Percentiles rank a stretch among this genome's conserved stretches.
phyloP scores from a whole-genome alignment of 345 rosid species.

The Syzygium jambos region DNA sequence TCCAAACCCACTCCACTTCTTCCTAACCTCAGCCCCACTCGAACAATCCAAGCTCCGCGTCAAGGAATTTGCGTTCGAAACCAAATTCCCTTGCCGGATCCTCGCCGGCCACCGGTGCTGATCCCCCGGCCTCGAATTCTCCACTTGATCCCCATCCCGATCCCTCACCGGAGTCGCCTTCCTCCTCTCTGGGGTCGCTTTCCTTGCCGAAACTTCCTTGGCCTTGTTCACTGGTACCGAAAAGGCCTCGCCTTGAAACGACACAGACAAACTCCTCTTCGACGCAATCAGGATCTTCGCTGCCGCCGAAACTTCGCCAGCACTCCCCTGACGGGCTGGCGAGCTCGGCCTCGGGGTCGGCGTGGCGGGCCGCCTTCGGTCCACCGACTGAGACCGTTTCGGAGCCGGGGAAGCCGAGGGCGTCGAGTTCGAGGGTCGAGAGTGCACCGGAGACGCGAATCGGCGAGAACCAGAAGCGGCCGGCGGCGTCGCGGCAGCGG shows the following conservation, averaged over 20 bases:
- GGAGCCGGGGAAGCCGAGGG: slow-evolving; percentile 28
- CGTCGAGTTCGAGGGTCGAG: slow-evolving; percentile 37
- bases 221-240: slow-evolving; percentile 81
- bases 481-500: slow-evolving; percentile 17
- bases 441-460: slow-evolving; percentile 48
- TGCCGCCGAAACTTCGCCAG: slow-evolving; percentile 41
- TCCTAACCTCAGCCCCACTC: slow-evolving; percentile 14
- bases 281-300: slow-evolving; percentile 76
- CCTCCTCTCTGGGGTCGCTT: slow-evolving; percentile 52
- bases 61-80: slow-evolving; percentile 18
- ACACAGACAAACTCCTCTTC: slow-evolving; percentile 80
- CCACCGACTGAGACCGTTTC: slow-evolving; percentile 81
- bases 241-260: slow-evolving; percentile 89
- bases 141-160: slow-evolving; percentile 46
- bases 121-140: slow-evolving; percentile 56
- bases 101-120: slow-evolving; percentile 80
- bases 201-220: slow-evolving; percentile 43
- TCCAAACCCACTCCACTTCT: slow-evolving; percentile 38
- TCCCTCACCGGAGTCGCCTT: slow-evolving; percentile 40
- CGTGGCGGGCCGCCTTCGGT: slow-evolving; percentile 40
- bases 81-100: slow-evolving; percentile 36
- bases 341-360: slow-evolving; percentile 9
- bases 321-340: slow-evolving; percentile 26
- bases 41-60: slow-evolving; percentile 50
- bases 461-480: slow-evolving; percentile 38